Percentiles rank a stretch among this genome's conserved stretches.
Evolutionary conservation across 2,329 filamentous ascomycete genomes (phyloP).

Genomic region (Lizonia empirigonia): DNA sequence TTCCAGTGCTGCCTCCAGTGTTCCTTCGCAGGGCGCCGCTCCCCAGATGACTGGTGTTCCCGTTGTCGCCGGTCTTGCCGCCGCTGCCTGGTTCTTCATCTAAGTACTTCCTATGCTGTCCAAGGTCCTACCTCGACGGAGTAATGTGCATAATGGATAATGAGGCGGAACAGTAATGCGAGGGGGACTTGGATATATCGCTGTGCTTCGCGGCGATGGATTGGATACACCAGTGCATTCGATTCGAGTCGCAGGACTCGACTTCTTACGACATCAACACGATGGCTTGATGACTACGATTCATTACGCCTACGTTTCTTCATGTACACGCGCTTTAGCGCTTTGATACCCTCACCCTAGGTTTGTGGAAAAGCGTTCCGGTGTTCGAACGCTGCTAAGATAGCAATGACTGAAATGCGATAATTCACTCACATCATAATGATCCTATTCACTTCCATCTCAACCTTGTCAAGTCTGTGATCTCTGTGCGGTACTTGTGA

Average conservation of each 20-base stretch:
- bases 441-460: neutral
- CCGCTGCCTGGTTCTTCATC: conserved; percentile 46
- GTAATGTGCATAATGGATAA: conserved; percentile 44
- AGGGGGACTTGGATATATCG: conserved; percentile 33
- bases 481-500: neutral
- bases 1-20: conserved; percentile 14
- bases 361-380: conserved; percentile 21
- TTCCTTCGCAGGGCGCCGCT: conserved; percentile 28
- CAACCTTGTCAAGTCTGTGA: neutral
- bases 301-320: conserved; percentile 29
- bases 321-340: conserved; percentile 30
- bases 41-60: conserved; percentile 46
- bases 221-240: conserved; percentile 19
- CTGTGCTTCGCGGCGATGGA: conserved; percentile 21
- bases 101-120: conserved; percentile 33
- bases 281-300: conserved; percentile 34
- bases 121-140: conserved; percentile 31
- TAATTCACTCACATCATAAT: conserved; percentile 15
- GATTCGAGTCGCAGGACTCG: conserved; percentile 17
- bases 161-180: conserved; percentile 15
- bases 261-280: conserved; percentile 24
- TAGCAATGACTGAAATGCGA: conserved; percentile 31
- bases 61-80: conserved; percentile 44
- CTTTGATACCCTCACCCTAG: conserved; percentile 41
- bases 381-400: conserved; percentile 27